These are phyloP conservation scores for Cadophora sp. DNA, from an alignment of 2,329 filamentous ascomycete species.

Conservation along the genomic window DNA sequence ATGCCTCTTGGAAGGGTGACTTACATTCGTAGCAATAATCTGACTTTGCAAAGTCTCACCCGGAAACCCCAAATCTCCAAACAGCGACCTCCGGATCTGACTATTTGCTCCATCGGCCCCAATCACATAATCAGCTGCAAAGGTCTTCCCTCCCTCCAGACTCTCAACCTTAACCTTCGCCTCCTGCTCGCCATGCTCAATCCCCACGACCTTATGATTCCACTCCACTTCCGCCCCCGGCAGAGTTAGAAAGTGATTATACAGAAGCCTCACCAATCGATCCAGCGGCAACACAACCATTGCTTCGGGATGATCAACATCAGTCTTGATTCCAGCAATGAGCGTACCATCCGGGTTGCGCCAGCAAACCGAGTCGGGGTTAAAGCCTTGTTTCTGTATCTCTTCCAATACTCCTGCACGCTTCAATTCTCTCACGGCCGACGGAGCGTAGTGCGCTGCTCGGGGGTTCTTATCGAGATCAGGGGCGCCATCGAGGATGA, in stretches of 20 bases:
- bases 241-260: slow-evolving; percentile 46
- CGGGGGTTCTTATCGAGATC: slow-evolving; percentile 65
- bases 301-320: slow-evolving; percentile 40
- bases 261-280: slow-evolving; percentile 50
- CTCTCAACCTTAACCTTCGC: slow-evolving; percentile 52
- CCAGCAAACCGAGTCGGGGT: slow-evolving; percentile 53
- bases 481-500: slow-evolving; percentile 60
- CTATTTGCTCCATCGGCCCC: slow-evolving; percentile 64
- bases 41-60: slow-evolving; percentile 65
- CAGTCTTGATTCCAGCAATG: slow-evolving; percentile 37
- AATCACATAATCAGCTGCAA: slow-evolving; percentile 60
- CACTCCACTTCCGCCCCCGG: slow-evolving; percentile 50
- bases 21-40: slow-evolving; percentile 67
- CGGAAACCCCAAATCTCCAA: slow-evolving; percentile 59
- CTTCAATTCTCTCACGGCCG: slow-evolving; percentile 62
- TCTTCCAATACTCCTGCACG: slow-evolving; percentile 64
- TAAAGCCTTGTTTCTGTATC: slow-evolving; percentile 51
- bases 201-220: slow-evolving; percentile 54
- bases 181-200: slow-evolving; percentile 57
- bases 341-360: slow-evolving; percentile 49
- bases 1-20: background rate
- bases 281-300: slow-evolving; percentile 54
- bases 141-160: slow-evolving; percentile 45
- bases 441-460: slow-evolving; percentile 65
- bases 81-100: slow-evolving; percentile 55